phyloP scores from a whole-genome alignment of 208 protist species.

The Trypanosoma congolense region DNA sequence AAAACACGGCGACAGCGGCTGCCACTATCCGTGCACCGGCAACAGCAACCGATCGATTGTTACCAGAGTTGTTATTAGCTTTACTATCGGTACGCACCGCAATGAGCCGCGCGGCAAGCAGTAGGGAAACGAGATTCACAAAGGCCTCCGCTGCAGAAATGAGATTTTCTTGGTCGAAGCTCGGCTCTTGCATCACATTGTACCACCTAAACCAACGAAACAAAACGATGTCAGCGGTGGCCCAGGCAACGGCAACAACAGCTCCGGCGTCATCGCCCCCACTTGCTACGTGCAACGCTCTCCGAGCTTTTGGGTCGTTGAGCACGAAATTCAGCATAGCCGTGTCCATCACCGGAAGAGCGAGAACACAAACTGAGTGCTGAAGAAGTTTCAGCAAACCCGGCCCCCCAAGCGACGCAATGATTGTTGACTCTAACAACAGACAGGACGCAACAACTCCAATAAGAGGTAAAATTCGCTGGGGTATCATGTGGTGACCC shows the following conservation, averaged over 20 bases:
- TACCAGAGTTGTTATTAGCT: constrained; percentile 5
- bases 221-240: constrained; percentile 41
- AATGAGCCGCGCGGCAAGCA: constrained; percentile 48
- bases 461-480: constrained; percentile 29
- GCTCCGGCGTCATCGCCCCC: constrained; percentile 35
- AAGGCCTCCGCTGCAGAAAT: constrained; percentile 46
- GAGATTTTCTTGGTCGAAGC: constrained; percentile 47
- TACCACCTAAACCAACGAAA: constrained; percentile 78
- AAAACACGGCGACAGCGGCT: background rate
- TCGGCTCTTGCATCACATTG: constrained; percentile 44
- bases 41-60: background rate
- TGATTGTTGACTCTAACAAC: constrained; percentile 51
- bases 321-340: constrained; percentile 55
- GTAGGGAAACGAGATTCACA: constrained; percentile 29
- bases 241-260: constrained; percentile 52
- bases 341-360: constrained; percentile 41
- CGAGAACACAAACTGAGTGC: constrained; percentile 16
- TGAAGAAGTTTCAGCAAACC: constrained; percentile 10
- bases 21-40: background rate
- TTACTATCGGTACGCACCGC: constrained; percentile 9
- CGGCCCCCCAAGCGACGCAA: constrained; percentile 15
- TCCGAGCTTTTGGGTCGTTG: constrained; percentile 41
- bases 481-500: constrained; percentile 52
- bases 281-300: constrained; percentile 40
- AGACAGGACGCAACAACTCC: constrained; percentile 36